Conservation (phyloP, 768 basidiomycete species). For the Grammothele lineata region DNA sequence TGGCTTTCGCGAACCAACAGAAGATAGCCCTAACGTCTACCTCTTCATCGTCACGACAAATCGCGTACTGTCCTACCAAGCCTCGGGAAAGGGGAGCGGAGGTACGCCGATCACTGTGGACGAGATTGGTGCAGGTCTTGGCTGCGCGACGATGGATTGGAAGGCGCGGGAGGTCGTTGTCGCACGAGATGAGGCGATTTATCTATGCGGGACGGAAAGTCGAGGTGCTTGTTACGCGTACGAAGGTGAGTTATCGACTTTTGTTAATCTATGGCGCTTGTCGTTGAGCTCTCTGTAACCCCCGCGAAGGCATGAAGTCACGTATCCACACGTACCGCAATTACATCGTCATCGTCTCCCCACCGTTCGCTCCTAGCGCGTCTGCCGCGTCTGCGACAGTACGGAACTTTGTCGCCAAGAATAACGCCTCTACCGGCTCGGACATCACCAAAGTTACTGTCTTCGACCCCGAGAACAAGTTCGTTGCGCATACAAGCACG, state of each 20-base stretch:
- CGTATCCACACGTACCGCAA: constrained; percentile 74
- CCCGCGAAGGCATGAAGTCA: constrained; percentile 61
- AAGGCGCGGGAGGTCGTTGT: constrained; percentile 71
- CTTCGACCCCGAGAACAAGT: constrained; percentile 89
- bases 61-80: constrained; percentile 71
- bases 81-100: constrained; percentile 66
- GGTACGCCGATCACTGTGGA: constrained; percentile 69
- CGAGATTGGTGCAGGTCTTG: constrained; percentile 79
- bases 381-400: constrained; percentile 70
- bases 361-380: constrained; percentile 68
- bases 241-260: constrained; percentile 56
- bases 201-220: constrained; percentile 77
- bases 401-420: constrained; percentile 62
- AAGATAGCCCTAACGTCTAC: constrained; percentile 36
- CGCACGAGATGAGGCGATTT: constrained; percentile 89
- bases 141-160: constrained; percentile 83
- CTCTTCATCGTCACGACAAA: constrained; percentile 90
- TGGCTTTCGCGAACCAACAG: constrained; percentile 69
- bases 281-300: background rate
- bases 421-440: constrained; percentile 37
- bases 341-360: constrained; percentile 88
- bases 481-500: constrained; percentile 78
- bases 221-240: constrained; percentile 85
- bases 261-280: background rate
- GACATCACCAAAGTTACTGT: constrained; percentile 81